Evolutionary conservation across 441 rosid species (phyloP).

Genomic region (Isatis lusitanica): DNA sequence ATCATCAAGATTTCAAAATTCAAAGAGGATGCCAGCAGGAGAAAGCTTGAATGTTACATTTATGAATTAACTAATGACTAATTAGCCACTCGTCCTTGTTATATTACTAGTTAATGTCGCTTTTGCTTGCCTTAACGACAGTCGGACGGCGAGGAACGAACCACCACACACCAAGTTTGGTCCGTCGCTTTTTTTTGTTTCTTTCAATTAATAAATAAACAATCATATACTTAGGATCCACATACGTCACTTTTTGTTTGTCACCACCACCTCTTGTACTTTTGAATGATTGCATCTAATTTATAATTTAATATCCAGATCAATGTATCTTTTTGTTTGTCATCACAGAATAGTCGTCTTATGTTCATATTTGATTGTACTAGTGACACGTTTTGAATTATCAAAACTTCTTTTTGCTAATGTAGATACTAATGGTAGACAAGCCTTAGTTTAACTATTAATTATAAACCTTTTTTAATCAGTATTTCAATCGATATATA

Average conservation of each 20-base stretch:
- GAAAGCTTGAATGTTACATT: neutral
- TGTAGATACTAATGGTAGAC: too few species aligned
- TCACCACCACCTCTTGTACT: neutral
- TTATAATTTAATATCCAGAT: neutral
- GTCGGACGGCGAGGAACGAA: neutral
- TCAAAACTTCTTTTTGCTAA: too few species aligned
- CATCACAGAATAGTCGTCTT: neutral
- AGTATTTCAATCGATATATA: too few species aligned
- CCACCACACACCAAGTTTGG: conserved; percentile 6
- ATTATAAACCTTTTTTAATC: too few species aligned
- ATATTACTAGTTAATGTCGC: neutral
- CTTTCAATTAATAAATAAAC: neutral
- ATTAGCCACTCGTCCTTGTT: neutral
- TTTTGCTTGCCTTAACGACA: conserved; percentile 4
- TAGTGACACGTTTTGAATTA: too few species aligned
- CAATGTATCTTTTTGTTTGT: neutral
- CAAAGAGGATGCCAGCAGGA: neutral
- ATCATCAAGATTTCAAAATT: neutral
- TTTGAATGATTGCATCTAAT: neutral
- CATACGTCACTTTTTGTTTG: neutral
- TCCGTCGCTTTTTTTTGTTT: neutral
- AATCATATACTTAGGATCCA: neutral
- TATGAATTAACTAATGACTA: neutral
- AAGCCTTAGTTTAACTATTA: too few species aligned
- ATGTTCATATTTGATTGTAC: neutral